Base-by-base conservation (phyloP, 2,329 filamentous ascomycete species). In the Venturia pyrina region DNA sequence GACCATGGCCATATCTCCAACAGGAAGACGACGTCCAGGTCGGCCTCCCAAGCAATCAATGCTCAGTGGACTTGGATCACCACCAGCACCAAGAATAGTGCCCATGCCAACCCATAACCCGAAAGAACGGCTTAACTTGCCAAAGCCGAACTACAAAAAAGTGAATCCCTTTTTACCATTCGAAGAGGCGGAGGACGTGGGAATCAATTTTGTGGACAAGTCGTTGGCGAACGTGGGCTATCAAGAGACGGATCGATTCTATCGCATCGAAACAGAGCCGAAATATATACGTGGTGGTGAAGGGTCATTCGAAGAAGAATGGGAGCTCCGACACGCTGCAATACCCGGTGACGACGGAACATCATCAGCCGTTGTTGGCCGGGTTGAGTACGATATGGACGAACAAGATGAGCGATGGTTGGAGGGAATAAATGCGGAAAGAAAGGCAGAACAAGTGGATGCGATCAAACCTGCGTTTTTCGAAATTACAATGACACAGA, bases 341-440 rank as follows among this genome's bases (percentile, higher is more conserved):
- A 40, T 56, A 37, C 32, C 53, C 19, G 53, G 53, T 5, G 48
- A 40, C n/a, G 80, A 83, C 64, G 75, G 79, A 40, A 78, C 79
- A 5, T 77, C 80, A 48, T 80, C 80, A 21, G 83, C 74, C 3
- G 73, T 76, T 13, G 73, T 96, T 48, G 91, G 91, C 15, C 87
- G 91, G 66, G 95, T 99, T 24, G 95, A 99, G 75, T 99, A 99
- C 75, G 95, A 99, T 75, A 99, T 99, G 95, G 95, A 99, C 73
- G 95, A 99, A 77, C 95, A 99, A 73, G 95, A 99, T 75, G 92
- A 96, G 70, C 91, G 93, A 79, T 99, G 95, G 95, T 81, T 99
- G 34, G 89, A 95, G 70, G 85, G 87, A 48, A 86, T 93, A 74
- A 99, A 99, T 72, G 78, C 81, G 15, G 87, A 89, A 71, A 86